A percentile compares a stretch with the other conserved stretches of the same genome.
These are phyloP conservation scores for Aspergillus campestris DNA, from an alignment of 495 filamentous ascomycete species.

Conservation along the genomic window DNA sequence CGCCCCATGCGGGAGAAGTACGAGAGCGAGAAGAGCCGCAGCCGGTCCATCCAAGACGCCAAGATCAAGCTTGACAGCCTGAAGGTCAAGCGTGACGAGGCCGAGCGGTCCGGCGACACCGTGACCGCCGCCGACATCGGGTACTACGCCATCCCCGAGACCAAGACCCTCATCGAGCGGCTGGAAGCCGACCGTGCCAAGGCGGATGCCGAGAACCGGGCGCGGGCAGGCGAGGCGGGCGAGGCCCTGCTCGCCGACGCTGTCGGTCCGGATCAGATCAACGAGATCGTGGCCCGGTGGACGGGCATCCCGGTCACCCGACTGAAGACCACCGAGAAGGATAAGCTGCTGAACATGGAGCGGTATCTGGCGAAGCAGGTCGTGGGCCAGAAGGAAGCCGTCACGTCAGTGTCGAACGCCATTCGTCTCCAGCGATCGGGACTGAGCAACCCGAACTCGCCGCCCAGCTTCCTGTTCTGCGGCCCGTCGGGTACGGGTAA, in stretches of 20 bases:
- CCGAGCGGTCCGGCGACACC: slow-evolving; percentile 75
- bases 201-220: slow-evolving; percentile 65
- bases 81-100: slow-evolving; percentile 85
- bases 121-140: slow-evolving; percentile 80
- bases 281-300: slow-evolving; percentile 94
- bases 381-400: slow-evolving; percentile 92
- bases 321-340: slow-evolving; percentile 90
- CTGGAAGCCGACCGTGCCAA: slow-evolving; percentile 73
- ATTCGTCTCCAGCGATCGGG: slow-evolving; percentile 92
- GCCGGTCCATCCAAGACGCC: slow-evolving; percentile 87
- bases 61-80: slow-evolving; percentile 88
- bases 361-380: slow-evolving; percentile 72
- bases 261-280: slow-evolving; percentile 96
- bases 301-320: slow-evolving; percentile 94
- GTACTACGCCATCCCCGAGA: slow-evolving; percentile 95
- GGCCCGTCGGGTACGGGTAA: slow-evolving; percentile 97
- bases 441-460: slow-evolving; percentile 88
- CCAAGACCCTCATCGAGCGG: slow-evolving; percentile 65
- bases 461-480: slow-evolving; percentile 96
- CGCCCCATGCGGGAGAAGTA: slow-evolving; percentile 91
- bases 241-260: slow-evolving; percentile 75
- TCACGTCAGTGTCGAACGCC: slow-evolving; percentile 85
- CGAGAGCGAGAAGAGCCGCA: slow-evolving; percentile 79
- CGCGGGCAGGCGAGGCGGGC: slow-evolving; percentile 44
- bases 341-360: slow-evolving; percentile 95